Conservation (phyloP, 169 alveolate genomes). For the Babesia divergens region DNA sequence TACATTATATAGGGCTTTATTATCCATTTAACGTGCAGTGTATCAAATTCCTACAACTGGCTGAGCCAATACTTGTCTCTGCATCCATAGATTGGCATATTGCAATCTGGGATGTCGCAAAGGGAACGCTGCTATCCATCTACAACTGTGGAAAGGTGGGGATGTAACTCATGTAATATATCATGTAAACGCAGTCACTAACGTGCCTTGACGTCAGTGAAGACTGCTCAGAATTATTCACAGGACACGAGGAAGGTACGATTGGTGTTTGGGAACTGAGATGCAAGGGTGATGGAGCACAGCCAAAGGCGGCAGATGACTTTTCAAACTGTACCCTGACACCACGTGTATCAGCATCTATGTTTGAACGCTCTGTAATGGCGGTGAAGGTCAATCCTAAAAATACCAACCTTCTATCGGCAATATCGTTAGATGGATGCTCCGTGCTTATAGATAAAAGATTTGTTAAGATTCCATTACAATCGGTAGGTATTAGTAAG, state of each 20-base stretch:
- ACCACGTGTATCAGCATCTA: neutral
- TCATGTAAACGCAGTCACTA: constrained; percentile 11
- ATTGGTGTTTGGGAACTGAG: constrained; percentile 50
- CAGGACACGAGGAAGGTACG: constrained; percentile 53
- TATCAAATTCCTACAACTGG: constrained; percentile 14
- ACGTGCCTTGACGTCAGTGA: constrained; percentile 34
- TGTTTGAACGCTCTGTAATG: constrained; percentile 34
- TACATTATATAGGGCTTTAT: neutral
- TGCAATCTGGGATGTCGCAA: constrained; percentile 38
- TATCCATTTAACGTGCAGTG: neutral
- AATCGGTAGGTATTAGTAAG: constrained; percentile 25
- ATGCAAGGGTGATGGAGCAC: neutral
- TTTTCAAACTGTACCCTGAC: constrained; percentile 6
- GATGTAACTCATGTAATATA: neutral
- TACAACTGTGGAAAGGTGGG: constrained; percentile 47
- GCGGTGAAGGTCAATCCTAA: constrained; percentile 30
- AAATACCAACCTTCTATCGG: constrained; percentile 27
- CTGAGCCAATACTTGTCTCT: constrained; percentile 5
- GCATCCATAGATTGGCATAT: constrained; percentile 50
- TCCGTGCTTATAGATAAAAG: constrained; percentile 41
- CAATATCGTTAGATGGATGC: constrained; percentile 49
- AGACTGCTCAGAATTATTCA: constrained; percentile 14
- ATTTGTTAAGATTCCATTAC: constrained; percentile 51
- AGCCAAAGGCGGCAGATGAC: neutral
- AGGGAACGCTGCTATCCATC: neutral